Evolutionary conservation across 768 basidiomycete species (phyloP), one percentile per base, ranked within the genome.

Genomic region (Hygrophorus russula): DNA sequence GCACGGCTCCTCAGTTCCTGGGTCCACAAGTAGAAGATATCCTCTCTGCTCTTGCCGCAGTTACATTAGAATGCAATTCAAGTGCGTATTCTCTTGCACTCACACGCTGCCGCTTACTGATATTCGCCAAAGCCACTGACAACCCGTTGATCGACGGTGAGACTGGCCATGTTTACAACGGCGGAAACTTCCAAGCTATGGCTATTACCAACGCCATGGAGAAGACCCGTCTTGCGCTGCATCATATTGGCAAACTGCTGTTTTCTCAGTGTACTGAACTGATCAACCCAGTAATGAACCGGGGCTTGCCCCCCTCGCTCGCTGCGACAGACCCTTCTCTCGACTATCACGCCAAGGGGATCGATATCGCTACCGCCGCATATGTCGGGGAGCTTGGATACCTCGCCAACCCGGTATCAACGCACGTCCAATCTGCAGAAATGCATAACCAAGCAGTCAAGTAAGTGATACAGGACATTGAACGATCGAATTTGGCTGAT

Each of bases 101-200:
- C n/a, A n/a, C n/a, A n/a, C n/a, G n/a, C n/a, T n/a, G n/a, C n/a
- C n/a, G n/a, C n/a, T n/a, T n/a, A n/a, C n/a, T n/a, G n/a, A n/a
- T n/a, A n/a, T n/a, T n/a, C n/a, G n/a, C 49, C 48, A n/a, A 48
- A 85, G 81, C 85, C 17, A 89, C 86, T 18, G 86, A 89, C 53
- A 89, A 89, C 55, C 86, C 86, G 9, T 71, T 89, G 32, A 67
- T 87, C 46, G 82, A 87, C 53, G 74, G 74, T 14, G 71, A 80
- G 42, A 76, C 75, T 20, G 75, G 74, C 2, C 57, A 66, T 30
- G 69, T 83, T 11, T 80, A 87, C 55, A 78, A 85, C 49, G 85
- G 83, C 19, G 90, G 89, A 11, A 92, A 91, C 59, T 92, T 93
- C 70, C 89, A 85, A 58, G 82, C 82, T 0, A 84, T 84, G 78